These are phyloP conservation scores for Phytophthora foliorum DNA, from an alignment of 352 stramenopile species.

Conservation along the genomic window DNA sequence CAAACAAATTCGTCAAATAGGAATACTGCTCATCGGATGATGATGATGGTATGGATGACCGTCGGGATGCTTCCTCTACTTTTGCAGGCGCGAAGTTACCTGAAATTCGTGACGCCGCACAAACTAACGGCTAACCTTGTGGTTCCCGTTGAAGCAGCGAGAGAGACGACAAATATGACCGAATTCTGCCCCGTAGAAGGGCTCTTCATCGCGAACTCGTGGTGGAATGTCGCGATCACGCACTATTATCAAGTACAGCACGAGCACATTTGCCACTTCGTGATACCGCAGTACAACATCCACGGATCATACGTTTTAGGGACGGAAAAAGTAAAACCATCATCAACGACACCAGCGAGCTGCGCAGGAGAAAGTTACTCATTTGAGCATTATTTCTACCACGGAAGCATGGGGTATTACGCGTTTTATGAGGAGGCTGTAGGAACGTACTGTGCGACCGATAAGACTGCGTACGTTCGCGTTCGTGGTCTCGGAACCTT, in stretches of 20 bases:
- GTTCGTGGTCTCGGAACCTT: conserved; percentile 17
- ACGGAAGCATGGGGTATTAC: conserved; percentile 27
- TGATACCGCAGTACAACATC: conserved; percentile 28
- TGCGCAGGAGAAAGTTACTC: conserved; percentile 7
- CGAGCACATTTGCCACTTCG: conserved; percentile 17
- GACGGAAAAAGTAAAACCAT: neutral
- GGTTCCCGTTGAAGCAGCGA: neutral
- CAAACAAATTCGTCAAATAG: neutral
- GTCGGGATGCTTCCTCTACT: conserved; percentile 12
- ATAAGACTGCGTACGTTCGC: conserved; percentile 22
- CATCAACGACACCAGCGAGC: neutral
- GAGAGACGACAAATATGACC: conserved; percentile 2
- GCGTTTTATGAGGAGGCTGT: conserved; percentile 26
- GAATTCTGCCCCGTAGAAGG: conserved; percentile 13
- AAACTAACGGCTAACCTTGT: conserved; percentile 9
- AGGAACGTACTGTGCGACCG: conserved; percentile 5
- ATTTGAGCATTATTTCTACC: conserved; percentile 32
- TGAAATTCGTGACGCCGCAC: conserved; percentile 17
- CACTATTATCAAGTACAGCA: neutral
- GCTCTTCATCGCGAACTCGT: conserved; percentile 20
- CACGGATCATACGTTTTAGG: conserved; percentile 19
- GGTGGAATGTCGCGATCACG: conserved; percentile 28
- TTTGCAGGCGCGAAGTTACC: conserved; percentile 12
- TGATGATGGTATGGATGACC: conserved; percentile 6
- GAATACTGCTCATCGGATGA: neutral